phyloP scores from a whole-genome alignment of 2,329 filamentous ascomycete species.

The Ceratocystis huliohia region DNA sequence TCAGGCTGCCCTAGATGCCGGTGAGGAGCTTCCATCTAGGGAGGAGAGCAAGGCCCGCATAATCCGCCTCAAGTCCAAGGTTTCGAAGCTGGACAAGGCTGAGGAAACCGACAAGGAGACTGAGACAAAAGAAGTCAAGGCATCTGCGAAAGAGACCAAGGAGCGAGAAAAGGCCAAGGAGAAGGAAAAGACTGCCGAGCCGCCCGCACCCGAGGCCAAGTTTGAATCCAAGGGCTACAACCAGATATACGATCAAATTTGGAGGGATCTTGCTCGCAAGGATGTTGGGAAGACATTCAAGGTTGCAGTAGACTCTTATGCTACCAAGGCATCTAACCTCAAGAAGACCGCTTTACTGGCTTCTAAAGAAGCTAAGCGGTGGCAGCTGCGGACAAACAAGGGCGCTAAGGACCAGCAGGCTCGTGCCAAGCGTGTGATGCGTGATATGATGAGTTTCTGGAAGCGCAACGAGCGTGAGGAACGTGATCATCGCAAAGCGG shows the following conservation, averaged over 20 bases:
- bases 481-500: slow-evolving; percentile 82
- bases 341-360: slow-evolving; percentile 96
- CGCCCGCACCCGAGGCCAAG: slow-evolving; percentile 45
- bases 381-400: slow-evolving; percentile 97
- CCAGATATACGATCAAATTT: slow-evolving; percentile 94
- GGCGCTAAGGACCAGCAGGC: slow-evolving; percentile 96
- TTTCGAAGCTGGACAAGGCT: slow-evolving; percentile 25
- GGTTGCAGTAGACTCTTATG: slow-evolving; percentile 72
- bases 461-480: slow-evolving; percentile 97
- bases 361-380: slow-evolving; percentile 91
- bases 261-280: slow-evolving; percentile 85
- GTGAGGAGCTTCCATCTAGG: slow-evolving; percentile 54
- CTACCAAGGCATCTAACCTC: slow-evolving; percentile 83
- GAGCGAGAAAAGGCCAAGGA: slow-evolving; percentile 34
- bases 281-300: slow-evolving; percentile 88
- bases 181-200: slow-evolving; percentile 35
- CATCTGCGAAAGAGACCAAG: slow-evolving; percentile 33
- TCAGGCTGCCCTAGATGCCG: slow-evolving; percentile 69
- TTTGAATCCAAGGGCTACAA: slow-evolving; percentile 89
- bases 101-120: slow-evolving; percentile 28
- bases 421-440: slow-evolving; percentile 92
- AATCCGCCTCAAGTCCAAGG: slow-evolving; percentile 44
- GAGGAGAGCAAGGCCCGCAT: slow-evolving; percentile 50
- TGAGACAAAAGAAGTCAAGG: slow-evolving; percentile 34
- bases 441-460: slow-evolving; percentile 99